A percentile compares a stretch with the other conserved stretches of the same genome.
phyloP scores from a whole-genome alignment of 176 grass and related monocot species.

The Stipa capillata region DNA sequence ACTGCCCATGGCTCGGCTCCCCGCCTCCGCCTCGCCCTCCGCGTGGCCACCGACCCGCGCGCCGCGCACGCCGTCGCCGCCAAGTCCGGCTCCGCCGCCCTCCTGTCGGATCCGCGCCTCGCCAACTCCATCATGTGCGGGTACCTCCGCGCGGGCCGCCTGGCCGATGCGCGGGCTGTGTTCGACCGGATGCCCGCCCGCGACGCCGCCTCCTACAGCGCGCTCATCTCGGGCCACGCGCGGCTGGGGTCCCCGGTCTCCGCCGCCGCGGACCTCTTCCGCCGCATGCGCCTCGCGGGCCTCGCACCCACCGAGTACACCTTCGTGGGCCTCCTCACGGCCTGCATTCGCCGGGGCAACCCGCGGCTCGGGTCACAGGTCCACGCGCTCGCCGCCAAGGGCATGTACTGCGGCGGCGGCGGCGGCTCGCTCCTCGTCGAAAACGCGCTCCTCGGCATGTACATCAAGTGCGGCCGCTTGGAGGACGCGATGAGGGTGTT shows the following conservation, averaged over 20 bases:
- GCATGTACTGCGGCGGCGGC: neutral
- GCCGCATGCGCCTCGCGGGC: constrained; percentile 29
- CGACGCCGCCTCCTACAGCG: constrained; percentile 42
- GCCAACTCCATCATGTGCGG: constrained; percentile 42
- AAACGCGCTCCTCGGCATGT: constrained; percentile 60
- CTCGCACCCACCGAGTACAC: constrained; percentile 45
- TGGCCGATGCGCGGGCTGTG: constrained; percentile 22
- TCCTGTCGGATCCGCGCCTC: neutral
- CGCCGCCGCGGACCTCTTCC: constrained; percentile 14
- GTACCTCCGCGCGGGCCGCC: constrained; percentile 38
- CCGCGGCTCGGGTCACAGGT: constrained; percentile 45
- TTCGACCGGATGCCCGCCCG: constrained; percentile 35
- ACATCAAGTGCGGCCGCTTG: constrained; percentile 33
- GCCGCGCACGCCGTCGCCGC: constrained; percentile 23
- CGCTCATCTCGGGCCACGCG: constrained; percentile 52
- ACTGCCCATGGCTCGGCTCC: neutral
- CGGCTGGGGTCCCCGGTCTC: constrained; percentile 10
- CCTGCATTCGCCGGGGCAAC: constrained; percentile 41
- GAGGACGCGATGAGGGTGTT: constrained; percentile 34
- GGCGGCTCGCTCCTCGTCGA: constrained; percentile 31
- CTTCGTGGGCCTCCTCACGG: constrained; percentile 57
- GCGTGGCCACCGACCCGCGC: constrained; percentile 27
- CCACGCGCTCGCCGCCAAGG: constrained; percentile 51
- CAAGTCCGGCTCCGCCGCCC: constrained; percentile 24
- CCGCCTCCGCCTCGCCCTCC: neutral